Conservation (phyloP, 164 flowering plant species). For the Macadamia integrifolia region DNA sequence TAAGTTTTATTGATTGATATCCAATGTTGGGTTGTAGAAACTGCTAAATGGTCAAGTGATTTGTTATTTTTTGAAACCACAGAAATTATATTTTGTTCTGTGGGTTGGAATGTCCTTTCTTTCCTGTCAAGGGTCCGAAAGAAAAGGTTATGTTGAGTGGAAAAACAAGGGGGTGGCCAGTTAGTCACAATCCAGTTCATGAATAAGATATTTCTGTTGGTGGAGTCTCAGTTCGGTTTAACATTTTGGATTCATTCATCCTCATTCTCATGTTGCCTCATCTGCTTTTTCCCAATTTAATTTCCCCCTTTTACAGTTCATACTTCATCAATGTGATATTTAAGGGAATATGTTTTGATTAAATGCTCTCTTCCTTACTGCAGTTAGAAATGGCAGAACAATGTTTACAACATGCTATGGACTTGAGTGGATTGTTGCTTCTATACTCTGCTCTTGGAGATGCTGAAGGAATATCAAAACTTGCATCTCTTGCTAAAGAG, state of each 20-base stretch:
- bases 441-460: conserved; percentile 94
- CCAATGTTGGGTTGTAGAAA: no score
- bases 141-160: not conserved
- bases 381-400: conserved; percentile 98
- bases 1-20: no score
- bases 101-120: not conserved
- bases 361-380: conserved; percentile 17
- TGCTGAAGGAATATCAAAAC: conserved; percentile 75
- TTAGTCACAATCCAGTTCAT: no score
- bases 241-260: not conserved
- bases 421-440: conserved; percentile 88
- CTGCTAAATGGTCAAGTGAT: no score
- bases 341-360: not conserved
- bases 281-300: not conserved
- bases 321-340: no score
- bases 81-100: not conserved
- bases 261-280: not conserved
- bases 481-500: conserved; percentile 82
- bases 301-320: not conserved
- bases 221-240: conserved; percentile 3
- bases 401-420: conserved; percentile 79
- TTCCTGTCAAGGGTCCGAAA: not conserved
- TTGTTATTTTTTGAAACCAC: no score
- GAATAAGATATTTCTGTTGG: not conserved
- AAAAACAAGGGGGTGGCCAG: no score